Conservation (phyloP, 805 yeast species). For the Peterozyma xylosa region DNA sequence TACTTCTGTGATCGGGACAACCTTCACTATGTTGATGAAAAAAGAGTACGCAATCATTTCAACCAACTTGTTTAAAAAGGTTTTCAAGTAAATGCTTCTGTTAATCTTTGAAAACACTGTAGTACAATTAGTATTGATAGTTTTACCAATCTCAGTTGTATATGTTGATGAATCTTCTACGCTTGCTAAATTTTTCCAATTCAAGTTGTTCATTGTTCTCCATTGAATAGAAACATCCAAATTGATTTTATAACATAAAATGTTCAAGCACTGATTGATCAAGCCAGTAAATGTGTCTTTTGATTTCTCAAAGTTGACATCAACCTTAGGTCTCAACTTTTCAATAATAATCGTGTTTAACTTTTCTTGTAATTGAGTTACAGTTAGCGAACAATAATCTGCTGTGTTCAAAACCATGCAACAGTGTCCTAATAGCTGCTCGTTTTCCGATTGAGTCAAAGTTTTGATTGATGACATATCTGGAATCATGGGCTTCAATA, state of each 20-base stretch:
- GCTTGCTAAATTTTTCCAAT: conserved; percentile 61
- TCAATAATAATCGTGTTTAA: conserved; percentile 30
- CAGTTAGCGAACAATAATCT: conserved; percentile 78
- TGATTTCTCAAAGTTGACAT: conserved; percentile 43
- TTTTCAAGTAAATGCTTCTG: conserved; percentile 64
- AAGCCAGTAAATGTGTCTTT: conserved; percentile 49
- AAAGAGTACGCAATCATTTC: conserved; percentile 56
- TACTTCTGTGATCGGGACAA: conserved; percentile 63
- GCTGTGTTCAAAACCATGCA: conserved; percentile 80
- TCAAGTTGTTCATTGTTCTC: conserved; percentile 74
- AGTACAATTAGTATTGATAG: conserved; percentile 36
- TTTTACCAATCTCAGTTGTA: conserved; percentile 46
- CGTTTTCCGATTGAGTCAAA: conserved; percentile 27
- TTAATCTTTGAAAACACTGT: conserved; percentile 51
- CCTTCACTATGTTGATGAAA: conserved; percentile 44
- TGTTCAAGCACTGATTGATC: conserved; percentile 49
- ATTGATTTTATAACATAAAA: conserved; percentile 50
- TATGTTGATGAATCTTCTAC: conserved; percentile 71
- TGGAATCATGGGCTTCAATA: conserved; percentile 44
- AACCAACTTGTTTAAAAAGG: conserved; percentile 67
- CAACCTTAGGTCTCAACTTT: conserved; percentile 29
- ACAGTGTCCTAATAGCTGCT: conserved; percentile 58
- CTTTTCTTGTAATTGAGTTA: conserved; percentile 67
- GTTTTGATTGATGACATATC: conserved; percentile 19
- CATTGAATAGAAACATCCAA: conserved; percentile 62